Percentiles rank a stretch among this genome's conserved stretches.
These are phyloP conservation scores for Cryptococcus sp. DNA, from an alignment of 1,284 basidiomycete genomes.

Conservation along the genomic window DNA sequence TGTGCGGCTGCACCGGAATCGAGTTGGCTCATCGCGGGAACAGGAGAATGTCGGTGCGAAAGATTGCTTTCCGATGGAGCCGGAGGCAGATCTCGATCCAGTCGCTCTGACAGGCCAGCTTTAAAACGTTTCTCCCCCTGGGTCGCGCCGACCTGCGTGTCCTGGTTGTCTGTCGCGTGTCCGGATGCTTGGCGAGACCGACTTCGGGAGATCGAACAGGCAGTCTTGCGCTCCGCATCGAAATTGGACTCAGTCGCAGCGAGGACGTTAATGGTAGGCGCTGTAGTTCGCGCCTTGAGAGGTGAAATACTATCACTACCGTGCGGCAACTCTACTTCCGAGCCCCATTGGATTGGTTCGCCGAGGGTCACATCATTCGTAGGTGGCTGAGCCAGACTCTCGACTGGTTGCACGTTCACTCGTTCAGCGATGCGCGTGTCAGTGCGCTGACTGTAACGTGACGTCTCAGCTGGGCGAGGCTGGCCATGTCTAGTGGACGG, in stretches of 20 bases:
- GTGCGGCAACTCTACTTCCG: slow-evolving; percentile 43
- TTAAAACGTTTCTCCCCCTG: not conserved
- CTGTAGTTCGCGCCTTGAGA: slow-evolving; percentile 10
- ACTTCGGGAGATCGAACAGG: slow-evolving; percentile 11
- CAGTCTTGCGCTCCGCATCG: slow-evolving; percentile 13
- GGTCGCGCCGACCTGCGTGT: too few relatives aligned
- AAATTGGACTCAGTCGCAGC: slow-evolving; percentile 44
- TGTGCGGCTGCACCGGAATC: slow-evolving; percentile 2
- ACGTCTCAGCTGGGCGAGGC: too few relatives aligned
- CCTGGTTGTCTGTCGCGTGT: too few relatives aligned
- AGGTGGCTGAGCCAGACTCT: not conserved
- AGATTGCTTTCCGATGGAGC: slow-evolving; percentile 27
- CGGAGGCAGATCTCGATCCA: slow-evolving; percentile 34
- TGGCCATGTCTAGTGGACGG: not conserved
- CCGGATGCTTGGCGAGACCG: slow-evolving; percentile 4
- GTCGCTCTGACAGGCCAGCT: slow-evolving; percentile 22
- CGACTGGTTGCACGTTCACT: not conserved
- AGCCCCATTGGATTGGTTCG: slow-evolving; percentile 36
- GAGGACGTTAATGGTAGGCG: slow-evolving; percentile 44
- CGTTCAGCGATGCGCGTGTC: not conserved
- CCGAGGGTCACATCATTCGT: not conserved
- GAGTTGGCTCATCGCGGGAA: slow-evolving; percentile 7
- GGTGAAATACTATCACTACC: slow-evolving; percentile 22
- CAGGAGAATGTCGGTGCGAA: slow-evolving; percentile 21
- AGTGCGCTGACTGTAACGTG: not conserved